Evolutionary conservation across 805 yeast species (phyloP), one percentile per base, ranked within the genome.

Genomic region (Suhomyces pyralidae): DNA sequence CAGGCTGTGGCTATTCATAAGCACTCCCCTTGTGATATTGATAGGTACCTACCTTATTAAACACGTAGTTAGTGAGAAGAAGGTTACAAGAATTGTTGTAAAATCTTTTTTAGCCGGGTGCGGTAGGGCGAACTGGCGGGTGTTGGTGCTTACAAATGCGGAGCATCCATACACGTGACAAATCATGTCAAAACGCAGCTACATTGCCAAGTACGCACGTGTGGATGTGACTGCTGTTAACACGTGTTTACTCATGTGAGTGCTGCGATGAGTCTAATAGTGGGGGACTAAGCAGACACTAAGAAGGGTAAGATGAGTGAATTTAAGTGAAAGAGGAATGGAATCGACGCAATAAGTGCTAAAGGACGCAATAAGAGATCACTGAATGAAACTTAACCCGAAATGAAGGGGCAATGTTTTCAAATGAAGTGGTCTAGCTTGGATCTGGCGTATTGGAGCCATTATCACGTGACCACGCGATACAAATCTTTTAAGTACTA

Each of bases 31-130:
- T 15, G 5, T 14, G 17, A 6, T n/a, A 10, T 24, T 24, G 32
- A 36, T 45, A 12, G 15, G 45, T 26, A 50, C 52, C 46, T 50
- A 50, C 52, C 52, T 50, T 40, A 45, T 50, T 50, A 28, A 40
- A 46, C 49, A 30, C 19, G 32, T 22, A 46, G 49, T 46, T 46
- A 36, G 48, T 25, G 40, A 17, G 40, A 50, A 40, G 40, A 43
- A 49, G 51, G 25, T n/a, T 19, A 25, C 20, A 22, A 24, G 24
- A 20, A 46, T 22, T 36, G 22, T 26, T 26, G 38, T 46, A 46
- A 46, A 46, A 46, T 46, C 49, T 46, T 46, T 42, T 46, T 46
- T 34, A 46, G 30, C 40, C 20, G 6, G 34, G 48, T 24, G 40
- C 40, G 45, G 42, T 36, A 28, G 40, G 24, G 42, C 42, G 14